Conservation (phyloP, 495 filamentous ascomycete species). For the Talaromyces wortmannii region DNA sequence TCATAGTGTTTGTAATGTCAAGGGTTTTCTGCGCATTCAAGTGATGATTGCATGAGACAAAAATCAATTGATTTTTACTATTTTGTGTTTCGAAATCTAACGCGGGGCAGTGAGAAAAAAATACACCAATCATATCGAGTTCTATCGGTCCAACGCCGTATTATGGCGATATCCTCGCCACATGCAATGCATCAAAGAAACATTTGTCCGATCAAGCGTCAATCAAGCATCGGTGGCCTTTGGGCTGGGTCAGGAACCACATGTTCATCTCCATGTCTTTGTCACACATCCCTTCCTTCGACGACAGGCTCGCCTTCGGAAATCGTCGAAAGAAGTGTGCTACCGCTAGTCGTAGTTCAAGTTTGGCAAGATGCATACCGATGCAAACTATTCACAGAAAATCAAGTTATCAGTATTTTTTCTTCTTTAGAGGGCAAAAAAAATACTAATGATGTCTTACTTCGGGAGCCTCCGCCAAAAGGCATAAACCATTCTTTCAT, state of each 20-base stretch:
- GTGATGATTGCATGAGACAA: too few species aligned
- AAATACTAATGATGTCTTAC: neutral
- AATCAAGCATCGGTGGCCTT: constrained; percentile 37
- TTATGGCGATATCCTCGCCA: too few species aligned
- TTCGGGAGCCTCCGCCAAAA: constrained; percentile 11
- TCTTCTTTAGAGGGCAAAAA: neutral
- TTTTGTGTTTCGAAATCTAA: too few species aligned
- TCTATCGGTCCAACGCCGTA: too few species aligned
- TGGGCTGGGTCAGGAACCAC: constrained; percentile 37
- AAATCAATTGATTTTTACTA: too few species aligned
- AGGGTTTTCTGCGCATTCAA: too few species aligned
- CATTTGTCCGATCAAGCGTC: constrained; percentile 8
- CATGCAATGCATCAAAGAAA: too few species aligned
- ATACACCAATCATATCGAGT: too few species aligned
- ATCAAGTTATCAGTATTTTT: neutral
- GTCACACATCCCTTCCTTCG: constrained; percentile 9
- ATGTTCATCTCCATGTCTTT: constrained; percentile 36
- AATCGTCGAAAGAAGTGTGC: constrained; percentile 3
- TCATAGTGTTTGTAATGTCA: neutral
- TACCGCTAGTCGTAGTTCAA: constrained; percentile 11
- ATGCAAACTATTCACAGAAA: constrained; percentile 2
- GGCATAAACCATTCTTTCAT: constrained; percentile 7
- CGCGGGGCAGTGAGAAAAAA: too few species aligned
- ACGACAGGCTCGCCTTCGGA: neutral
- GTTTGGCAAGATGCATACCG: constrained; percentile 12